A percentile compares a stretch with the other conserved stretches of the same genome.
Evolutionary conservation across 352 stramenopile species (phyloP).

Genomic region (Saprolegnia diclina): DNA sequence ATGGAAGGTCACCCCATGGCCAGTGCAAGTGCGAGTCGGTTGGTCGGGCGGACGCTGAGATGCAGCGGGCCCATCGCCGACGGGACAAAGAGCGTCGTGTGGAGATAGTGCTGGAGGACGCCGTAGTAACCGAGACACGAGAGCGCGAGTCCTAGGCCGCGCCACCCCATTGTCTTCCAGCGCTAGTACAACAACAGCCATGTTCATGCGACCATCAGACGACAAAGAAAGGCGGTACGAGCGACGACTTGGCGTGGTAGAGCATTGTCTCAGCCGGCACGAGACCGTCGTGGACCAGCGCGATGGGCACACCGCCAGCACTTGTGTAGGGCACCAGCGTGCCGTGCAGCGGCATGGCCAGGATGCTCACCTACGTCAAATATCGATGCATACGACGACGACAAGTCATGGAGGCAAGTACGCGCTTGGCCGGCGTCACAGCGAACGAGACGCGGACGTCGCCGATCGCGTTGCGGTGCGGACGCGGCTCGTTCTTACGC

Average conservation of each 20-base stretch:
- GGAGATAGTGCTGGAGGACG: background rate
- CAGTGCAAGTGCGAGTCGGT: background rate
- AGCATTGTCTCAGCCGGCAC: constrained; percentile 1
- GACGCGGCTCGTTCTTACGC: background rate
- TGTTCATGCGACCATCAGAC: too few relatives aligned
- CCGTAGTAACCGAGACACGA: background rate
- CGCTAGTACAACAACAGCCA: too few relatives aligned
- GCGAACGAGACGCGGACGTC: constrained; percentile 6
- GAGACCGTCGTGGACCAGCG: constrained; percentile 7
- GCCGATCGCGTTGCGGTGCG: background rate
- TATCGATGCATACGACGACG: background rate
- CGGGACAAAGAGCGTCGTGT: background rate
- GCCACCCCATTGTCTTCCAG: background rate
- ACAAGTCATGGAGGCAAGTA: background rate
- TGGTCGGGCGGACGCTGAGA: background rate
- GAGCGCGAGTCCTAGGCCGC: background rate
- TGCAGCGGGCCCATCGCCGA: background rate
- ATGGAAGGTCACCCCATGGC: background rate
- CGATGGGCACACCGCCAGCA: background rate
- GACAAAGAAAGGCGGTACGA: background rate
- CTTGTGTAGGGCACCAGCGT: background rate
- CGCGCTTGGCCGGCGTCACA: background rate
- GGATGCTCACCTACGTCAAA: constrained; percentile 10
- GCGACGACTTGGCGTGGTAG: background rate
- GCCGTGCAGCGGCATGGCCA: background rate